Evolutionary conservation across 2,329 filamentous ascomycete species (phyloP).

Genomic region (Penicillium psychrosexuale): DNA sequence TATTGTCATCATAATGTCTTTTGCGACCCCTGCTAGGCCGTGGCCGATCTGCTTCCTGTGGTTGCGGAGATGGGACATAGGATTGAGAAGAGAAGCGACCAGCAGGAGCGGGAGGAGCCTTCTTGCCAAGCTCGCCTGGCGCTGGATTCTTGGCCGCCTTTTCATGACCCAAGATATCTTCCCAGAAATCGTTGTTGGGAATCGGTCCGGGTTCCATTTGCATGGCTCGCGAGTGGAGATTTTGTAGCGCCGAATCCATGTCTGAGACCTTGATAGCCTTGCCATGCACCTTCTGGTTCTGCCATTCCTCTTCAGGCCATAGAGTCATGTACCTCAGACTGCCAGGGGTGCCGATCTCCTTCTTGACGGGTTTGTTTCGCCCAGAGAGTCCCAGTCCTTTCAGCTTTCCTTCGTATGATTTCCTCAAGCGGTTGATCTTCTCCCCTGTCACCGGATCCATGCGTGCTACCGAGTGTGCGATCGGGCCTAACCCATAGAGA

Average conservation of each 20-base stretch:
- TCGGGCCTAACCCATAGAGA: slow-evolving; percentile 55
- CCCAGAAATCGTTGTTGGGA: slow-evolving; percentile 49
- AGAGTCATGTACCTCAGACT: slow-evolving; percentile 43
- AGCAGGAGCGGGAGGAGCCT: slow-evolving; percentile 22
- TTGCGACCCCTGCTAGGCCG: slow-evolving; percentile 49
- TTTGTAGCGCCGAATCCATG: slow-evolving; percentile 42
- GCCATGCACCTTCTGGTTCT: slow-evolving; percentile 48
- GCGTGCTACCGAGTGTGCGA: slow-evolving; percentile 58
- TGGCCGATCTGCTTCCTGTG: slow-evolving; percentile 34
- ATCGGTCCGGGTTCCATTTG: slow-evolving; percentile 48
- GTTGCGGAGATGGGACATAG: slow-evolving; percentile 26
- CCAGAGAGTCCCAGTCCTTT: slow-evolving; percentile 48
- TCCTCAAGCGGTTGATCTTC: slow-evolving; percentile 62
- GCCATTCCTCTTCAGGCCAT: slow-evolving; percentile 52
- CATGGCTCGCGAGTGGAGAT: slow-evolving; percentile 45
- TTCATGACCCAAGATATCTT: slow-evolving; percentile 49
- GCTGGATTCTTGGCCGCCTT: slow-evolving; percentile 39
- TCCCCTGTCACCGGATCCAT: slow-evolving; percentile 61
- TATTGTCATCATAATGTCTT: slow-evolving; percentile 51
- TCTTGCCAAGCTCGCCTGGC: slow-evolving; percentile 32
- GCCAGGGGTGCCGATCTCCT: slow-evolving; percentile 39
- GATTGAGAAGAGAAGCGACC: slow-evolving; percentile 27
- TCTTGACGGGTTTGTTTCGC: slow-evolving; percentile 49
- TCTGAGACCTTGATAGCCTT: slow-evolving; percentile 47
- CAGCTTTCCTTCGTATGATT: slow-evolving; percentile 52